Conservation (phyloP, 75 land plant species). For the Cryptomeria japonica region DNA sequence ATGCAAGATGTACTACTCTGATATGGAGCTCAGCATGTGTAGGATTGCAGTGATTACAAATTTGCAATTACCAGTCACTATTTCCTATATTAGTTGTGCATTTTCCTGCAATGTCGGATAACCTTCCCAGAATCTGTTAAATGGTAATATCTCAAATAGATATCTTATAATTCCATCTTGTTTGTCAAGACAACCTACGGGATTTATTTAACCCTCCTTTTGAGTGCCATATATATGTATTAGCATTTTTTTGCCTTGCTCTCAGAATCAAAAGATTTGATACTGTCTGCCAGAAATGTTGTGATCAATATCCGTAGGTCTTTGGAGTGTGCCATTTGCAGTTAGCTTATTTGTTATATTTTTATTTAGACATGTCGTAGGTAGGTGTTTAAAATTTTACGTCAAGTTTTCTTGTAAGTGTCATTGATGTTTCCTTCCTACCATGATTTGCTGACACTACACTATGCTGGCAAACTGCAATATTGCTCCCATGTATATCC, state of each 20-base stretch:
- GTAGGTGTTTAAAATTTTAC: neutral
- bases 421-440: neutral
- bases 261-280: neutral
- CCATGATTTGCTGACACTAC: neutral
- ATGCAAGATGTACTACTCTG: neutral
- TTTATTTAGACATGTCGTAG: too few relatives aligned
- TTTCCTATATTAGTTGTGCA: neutral
- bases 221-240: neutral
- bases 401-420: too few relatives aligned
- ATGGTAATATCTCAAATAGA: neutral
- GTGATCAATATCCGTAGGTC: neutral
- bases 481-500: too few relatives aligned
- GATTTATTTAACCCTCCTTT: neutral
- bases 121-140: neutral
- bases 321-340: neutral
- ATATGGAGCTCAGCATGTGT: neutral
- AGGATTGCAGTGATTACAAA: neutral
- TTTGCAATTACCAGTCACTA: neutral
- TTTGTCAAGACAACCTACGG: neutral
- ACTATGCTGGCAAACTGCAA: neutral
- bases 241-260: neutral
- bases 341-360: neutral
- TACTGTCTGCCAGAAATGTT: neutral
- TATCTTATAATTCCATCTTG: neutral
- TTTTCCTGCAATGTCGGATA: neutral